Percentiles rank a stretch among this genome's conserved stretches.
These are phyloP conservation scores for Cladosporium sp. DNA, from an alignment of 2,329 filamentous ascomycete species.

Conservation along the genomic window DNA sequence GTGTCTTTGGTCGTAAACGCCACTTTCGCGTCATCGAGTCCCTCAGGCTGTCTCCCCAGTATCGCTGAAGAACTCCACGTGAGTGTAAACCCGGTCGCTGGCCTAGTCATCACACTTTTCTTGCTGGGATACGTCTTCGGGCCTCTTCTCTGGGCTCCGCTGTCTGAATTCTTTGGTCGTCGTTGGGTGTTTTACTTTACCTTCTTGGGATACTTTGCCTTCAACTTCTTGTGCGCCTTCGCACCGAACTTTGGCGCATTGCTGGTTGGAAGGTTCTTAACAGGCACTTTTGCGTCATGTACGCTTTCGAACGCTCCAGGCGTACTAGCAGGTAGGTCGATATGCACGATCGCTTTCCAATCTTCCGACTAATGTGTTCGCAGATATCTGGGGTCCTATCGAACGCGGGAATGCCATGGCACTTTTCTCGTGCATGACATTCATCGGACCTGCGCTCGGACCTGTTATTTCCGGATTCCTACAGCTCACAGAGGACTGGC, in stretches of 20 bases:
- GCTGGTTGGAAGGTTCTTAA: constrained; percentile 57
- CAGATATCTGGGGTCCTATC: constrained; percentile 54
- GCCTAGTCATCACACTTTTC: constrained; percentile 37
- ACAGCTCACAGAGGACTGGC: constrained; percentile 52
- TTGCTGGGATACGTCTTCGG: constrained; percentile 58
- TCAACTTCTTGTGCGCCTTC: constrained; percentile 57
- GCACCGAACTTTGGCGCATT: constrained; percentile 55
- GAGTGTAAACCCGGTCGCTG: constrained; percentile 43
- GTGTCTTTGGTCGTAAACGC: constrained; percentile 56
- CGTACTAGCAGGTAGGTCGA: constrained; percentile 43
- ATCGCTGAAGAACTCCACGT: constrained; percentile 51
- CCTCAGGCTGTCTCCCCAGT: constrained; percentile 41
- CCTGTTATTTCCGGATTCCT: constrained; percentile 60
- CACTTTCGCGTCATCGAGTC: constrained; percentile 53
- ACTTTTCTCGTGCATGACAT: constrained; percentile 55
- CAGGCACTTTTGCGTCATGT: constrained; percentile 57
- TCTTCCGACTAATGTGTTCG: constrained; percentile 19
- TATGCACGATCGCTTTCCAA: not conserved
- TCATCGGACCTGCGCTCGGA: constrained; percentile 55
- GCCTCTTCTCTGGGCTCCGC: constrained; percentile 62
- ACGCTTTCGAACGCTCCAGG: constrained; percentile 47
- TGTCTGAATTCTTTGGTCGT: constrained; percentile 66
- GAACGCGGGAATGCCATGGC: constrained; percentile 58
- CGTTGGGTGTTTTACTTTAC: constrained; percentile 52
- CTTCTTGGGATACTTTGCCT: constrained; percentile 44